Evolutionary conservation across 345 rosid genomes (phyloP).

Genomic region (Gossypium thurberi): DNA sequence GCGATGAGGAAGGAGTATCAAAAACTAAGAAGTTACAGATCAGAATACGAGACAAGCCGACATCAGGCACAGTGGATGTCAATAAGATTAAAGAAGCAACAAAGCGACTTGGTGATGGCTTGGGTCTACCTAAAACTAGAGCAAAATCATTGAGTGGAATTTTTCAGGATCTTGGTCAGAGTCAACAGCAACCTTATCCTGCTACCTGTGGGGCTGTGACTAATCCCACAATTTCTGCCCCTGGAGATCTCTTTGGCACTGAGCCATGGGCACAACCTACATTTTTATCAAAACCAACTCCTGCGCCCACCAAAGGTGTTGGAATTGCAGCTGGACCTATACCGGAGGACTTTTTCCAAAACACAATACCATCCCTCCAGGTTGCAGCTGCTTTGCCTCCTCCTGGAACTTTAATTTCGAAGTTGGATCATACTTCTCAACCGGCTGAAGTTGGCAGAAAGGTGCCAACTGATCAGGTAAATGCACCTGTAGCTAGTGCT

Average conservation of each 20-base stretch:
- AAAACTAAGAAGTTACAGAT: slow-evolving; percentile 70
- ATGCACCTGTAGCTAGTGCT: slow-evolving; percentile 37
- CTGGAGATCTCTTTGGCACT: slow-evolving; percentile 66
- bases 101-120: slow-evolving; percentile 75
- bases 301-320: slow-evolving; percentile 29
- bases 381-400: slow-evolving; percentile 81
- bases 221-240: slow-evolving; percentile 42
- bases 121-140: slow-evolving; percentile 61
- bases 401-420: slow-evolving; percentile 78
- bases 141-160: slow-evolving; percentile 54
- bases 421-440: slow-evolving; percentile 56
- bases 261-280: slow-evolving; percentile 47
- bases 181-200: slow-evolving; percentile 41
- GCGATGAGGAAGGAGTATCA: slow-evolving; percentile 79
- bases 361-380: slow-evolving; percentile 83
- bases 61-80: slow-evolving; percentile 75
- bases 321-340: slow-evolving; percentile 62
- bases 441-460: slow-evolving; percentile 36
- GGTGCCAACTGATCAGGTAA: slow-evolving; percentile 33
- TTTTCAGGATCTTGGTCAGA: slow-evolving; percentile 61
- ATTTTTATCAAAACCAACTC: slow-evolving; percentile 45
- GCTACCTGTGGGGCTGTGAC: slow-evolving; percentile 25
- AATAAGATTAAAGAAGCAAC: slow-evolving; percentile 96
- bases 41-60: slow-evolving; percentile 84
- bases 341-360: slow-evolving; percentile 93